Evolutionary conservation across 169 alveolate genomes (phyloP), one percentile per base, ranked within the genome.

Genomic region (Toxoplasma gondii): DNA sequence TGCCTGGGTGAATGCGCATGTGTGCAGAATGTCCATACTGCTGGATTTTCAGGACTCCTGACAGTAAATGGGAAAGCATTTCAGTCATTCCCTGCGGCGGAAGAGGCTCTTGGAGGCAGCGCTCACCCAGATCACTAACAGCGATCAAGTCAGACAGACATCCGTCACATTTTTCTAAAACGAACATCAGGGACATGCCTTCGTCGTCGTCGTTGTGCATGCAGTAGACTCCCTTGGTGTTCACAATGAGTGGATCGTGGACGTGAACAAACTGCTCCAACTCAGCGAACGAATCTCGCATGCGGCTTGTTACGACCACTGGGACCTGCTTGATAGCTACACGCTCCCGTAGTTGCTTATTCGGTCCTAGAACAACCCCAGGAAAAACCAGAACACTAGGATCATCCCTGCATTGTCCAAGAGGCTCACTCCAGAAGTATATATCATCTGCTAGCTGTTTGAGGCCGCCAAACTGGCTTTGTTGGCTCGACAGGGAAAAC

Each of bases 1-100:
- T 90, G 49, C 93, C 93, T 17, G 93, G 93, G 41, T 90, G 93
- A 36, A 90, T 74, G 43, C 93, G 70, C 93, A 70, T 90, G 88
- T 90, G 93, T 0, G 90, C 90, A 29, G 90, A 39, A 31, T 44
- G 54, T 22, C 90, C 67, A 24, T 43, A 49, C 67, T 82, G 90
- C 67, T 82, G 90, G 36, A 82, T 82, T 41, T 82, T 82, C 90
- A 82, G 31, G 67, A 82, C 90, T 17, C 90, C 90, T 7, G 90
- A 82, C 36, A 82, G 17, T 7, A 82, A n/a, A n/a, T 82, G 90
- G 31, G 90, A 82, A 36, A 82, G 90, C 90, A 82, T 82, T 82
- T 82, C 90, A 31, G 90, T 82, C 90, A 82, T 82, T 39, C 90
- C 90, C 38, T 24, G 90, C 24, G 90, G 90, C 24, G 90, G 90